Percentiles rank a stretch among this genome's conserved stretches.
phyloP scores from a whole-genome alignment of 495 filamentous ascomycete genomes.

The Opeltia flavorubescens region DNA sequence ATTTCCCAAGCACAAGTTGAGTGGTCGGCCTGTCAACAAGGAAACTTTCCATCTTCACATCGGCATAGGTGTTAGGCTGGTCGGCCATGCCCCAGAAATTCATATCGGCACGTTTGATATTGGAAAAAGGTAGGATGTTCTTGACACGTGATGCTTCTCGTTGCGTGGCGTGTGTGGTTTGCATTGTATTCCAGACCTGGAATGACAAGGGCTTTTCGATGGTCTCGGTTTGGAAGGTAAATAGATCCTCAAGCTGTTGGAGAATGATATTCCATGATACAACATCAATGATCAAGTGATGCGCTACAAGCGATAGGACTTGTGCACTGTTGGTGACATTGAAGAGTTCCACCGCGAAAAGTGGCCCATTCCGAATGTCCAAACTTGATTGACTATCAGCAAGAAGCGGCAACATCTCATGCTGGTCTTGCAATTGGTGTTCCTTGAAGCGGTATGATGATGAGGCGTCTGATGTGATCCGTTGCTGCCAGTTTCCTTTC shows the following conservation, averaged over 20 bases:
- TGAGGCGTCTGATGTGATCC: constrained; percentile 1
- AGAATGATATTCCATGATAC: constrained; percentile 45
- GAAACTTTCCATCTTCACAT: constrained; percentile 28
- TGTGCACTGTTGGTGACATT: constrained; percentile 6
- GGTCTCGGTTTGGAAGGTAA: constrained; percentile 19
- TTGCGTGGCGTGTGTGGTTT: constrained; percentile 3
- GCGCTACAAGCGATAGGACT: constrained; percentile 24
- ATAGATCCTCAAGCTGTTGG: constrained; percentile 39
- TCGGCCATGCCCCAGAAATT: constrained; percentile 10
- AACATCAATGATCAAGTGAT: constrained; percentile 46
- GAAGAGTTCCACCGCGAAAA: constrained; percentile 32
- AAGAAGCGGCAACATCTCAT: constrained; percentile 5
- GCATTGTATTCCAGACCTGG: constrained; percentile 13
- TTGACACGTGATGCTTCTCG: neutral
- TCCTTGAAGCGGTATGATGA: constrained; percentile 6
- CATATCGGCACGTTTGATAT: constrained; percentile 5
- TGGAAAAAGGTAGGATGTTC: constrained; percentile 1
- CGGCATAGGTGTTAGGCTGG: constrained; percentile 28
- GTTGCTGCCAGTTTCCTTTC: constrained; percentile 11
- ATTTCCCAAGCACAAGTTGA: constrained; percentile 25
- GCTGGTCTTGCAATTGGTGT: neutral
- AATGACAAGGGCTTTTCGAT: constrained; percentile 16
- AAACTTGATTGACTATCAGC: constrained; percentile 11
- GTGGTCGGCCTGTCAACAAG: constrained; percentile 28
- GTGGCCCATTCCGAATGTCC: constrained; percentile 25